phyloP scores from a whole-genome alignment of 1,284 basidiomycete genomes.

The Ustilago shanxiensis region DNA sequence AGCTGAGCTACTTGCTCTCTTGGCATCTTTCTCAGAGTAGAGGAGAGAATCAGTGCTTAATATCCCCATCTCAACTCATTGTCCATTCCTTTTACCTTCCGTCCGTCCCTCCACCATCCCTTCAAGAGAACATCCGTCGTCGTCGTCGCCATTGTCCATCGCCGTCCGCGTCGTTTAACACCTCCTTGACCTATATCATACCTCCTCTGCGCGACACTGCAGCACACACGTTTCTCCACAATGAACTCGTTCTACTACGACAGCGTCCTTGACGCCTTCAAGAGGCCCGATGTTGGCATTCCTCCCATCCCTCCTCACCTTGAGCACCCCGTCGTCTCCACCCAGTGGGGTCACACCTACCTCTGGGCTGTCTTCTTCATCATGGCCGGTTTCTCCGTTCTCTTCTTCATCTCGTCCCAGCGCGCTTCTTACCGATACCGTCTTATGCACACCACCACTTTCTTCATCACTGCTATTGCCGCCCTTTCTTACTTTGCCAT shows the following conservation, averaged over 20 bases:
- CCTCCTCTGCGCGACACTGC: too few relatives aligned
- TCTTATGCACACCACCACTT: slow-evolving; percentile 57
- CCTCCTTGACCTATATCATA: slow-evolving; percentile 1
- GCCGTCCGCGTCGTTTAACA: background rate
- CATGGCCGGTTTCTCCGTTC: slow-evolving; percentile 54
- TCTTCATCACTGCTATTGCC: slow-evolving; percentile 58
- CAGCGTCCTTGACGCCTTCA: slow-evolving; percentile 53
- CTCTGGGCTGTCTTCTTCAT: slow-evolving; percentile 60
- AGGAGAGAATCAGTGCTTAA: background rate
- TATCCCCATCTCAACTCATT: background rate
- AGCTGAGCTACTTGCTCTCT: too few relatives aligned
- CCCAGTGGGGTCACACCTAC: slow-evolving; percentile 55
- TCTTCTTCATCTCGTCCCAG: slow-evolving; percentile 57
- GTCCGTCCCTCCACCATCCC: slow-evolving; percentile 11
- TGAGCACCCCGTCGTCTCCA: slow-evolving; percentile 49
- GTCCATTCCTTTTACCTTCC: background rate
- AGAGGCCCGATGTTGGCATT: slow-evolving; percentile 53
- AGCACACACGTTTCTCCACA: background rate
- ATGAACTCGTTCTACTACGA: slow-evolving; percentile 61
- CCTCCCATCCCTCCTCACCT: slow-evolving; percentile 57
- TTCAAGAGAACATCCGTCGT: background rate
- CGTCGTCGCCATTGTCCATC: background rate
- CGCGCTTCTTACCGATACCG: slow-evolving; percentile 62
- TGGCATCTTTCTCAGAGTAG: background rate
- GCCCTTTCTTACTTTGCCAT: slow-evolving; percentile 62